Evolutionary conservation across 345 rosid genomes (phyloP).

Genomic region (Citrus trifoliata): DNA sequence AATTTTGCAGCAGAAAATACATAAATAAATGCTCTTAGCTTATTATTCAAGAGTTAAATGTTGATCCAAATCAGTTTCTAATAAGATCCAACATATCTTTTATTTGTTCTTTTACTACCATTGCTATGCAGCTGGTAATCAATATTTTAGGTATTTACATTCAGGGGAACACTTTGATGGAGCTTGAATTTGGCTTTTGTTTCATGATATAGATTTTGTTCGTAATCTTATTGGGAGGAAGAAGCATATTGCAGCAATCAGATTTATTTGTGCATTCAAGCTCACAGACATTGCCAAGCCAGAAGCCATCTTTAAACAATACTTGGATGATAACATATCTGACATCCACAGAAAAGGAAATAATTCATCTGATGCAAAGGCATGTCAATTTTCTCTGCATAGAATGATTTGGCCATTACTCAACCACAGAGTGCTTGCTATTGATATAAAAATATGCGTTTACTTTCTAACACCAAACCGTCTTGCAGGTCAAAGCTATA

Average conservation of each 20-base stretch:
- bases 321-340: not conserved
- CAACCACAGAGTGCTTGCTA: not conserved
- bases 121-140: not conserved
- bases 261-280: constrained; percentile 31
- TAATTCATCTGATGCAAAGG: constrained; percentile 17
- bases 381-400: not conserved
- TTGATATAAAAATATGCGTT: not conserved
- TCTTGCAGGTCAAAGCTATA: constrained; percentile 21
- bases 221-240: constrained; percentile 23
- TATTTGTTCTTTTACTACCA: not conserved
- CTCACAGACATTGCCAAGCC: constrained; percentile 26
- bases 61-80: not conserved
- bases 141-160: not conserved
- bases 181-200: not conserved
- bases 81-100: not conserved
- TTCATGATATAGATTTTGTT: constrained; percentile 30
- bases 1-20: not conserved
- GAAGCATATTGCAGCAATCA: constrained; percentile 22
- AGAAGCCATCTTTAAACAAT: constrained; percentile 18
- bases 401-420: not conserved
- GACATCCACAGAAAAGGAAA: constrained; percentile 1
- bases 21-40: not conserved
- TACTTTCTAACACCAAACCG: not conserved
- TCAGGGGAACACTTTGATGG: not conserved
- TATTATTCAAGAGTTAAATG: not conserved